A percentile compares a stretch with the other conserved stretches of the same genome.
Conservation (phyloP, 306 rosid genomes). For the Malus fusca region DNA sequence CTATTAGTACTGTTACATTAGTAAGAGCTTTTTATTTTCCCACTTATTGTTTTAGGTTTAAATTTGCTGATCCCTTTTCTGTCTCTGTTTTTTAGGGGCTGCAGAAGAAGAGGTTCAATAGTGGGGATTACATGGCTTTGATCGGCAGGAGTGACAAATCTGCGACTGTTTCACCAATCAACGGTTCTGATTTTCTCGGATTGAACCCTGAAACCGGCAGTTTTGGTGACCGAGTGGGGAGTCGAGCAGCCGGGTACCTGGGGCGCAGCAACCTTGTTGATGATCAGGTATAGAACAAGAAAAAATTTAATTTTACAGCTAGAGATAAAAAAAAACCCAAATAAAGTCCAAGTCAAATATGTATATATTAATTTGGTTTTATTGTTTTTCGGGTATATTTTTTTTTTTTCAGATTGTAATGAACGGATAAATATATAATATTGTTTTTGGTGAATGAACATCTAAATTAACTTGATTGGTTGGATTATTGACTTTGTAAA, state of each 20-base stretch:
- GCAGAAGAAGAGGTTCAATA: conserved; percentile 49
- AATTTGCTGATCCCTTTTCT: background rate
- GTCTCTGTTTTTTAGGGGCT: background rate
- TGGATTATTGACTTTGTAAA: background rate
- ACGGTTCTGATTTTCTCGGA: conserved; percentile 31
- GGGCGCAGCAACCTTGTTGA: background rate
- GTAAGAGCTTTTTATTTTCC: background rate
- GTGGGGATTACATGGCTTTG: conserved; percentile 9
- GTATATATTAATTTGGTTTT: background rate
- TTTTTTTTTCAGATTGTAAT: background rate
- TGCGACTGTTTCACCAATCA: conserved; percentile 16
- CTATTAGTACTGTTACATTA: conserved; percentile 12
- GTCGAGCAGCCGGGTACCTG: conserved; percentile 5
- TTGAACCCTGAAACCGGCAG: conserved; percentile 9
- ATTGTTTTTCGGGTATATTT: background rate
- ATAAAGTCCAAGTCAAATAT: background rate
- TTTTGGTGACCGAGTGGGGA: background rate
- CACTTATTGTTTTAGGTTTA: background rate
- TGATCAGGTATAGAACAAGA: background rate
- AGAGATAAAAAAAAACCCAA: background rate
- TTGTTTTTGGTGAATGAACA: background rate
- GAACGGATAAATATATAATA: background rate
- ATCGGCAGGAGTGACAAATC: conserved; percentile 17
- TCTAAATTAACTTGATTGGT: conserved; percentile 2
- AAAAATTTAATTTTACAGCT: background rate